A percentile compares a stretch with the other conserved stretches of the same genome.
Evolutionary conservation across 495 filamentous ascomycete species (phyloP).

Genomic region (Rhypophila decipiens): DNA sequence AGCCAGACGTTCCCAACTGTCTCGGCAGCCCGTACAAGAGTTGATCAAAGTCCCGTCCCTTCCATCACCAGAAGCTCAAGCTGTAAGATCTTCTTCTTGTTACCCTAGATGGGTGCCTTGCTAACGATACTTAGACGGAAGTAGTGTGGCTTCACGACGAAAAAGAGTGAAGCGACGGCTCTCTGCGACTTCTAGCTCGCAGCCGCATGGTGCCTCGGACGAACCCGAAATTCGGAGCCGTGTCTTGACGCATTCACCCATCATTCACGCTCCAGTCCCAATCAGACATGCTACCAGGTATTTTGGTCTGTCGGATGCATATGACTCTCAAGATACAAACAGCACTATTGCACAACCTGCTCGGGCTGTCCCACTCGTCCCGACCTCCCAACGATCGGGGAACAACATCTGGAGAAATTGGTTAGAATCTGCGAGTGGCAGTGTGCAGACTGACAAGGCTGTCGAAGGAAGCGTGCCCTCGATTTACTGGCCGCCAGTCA

Average conservation of each 20-base stretch:
- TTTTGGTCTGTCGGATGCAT: not conserved
- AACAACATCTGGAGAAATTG: slow-evolving; percentile 17
- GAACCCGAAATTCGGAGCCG: not conserved
- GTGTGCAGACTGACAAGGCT: slow-evolving; percentile 3
- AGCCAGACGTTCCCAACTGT: not conserved
- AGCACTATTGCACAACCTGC: slow-evolving; percentile 21
- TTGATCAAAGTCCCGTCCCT: not conserved
- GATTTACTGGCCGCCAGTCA: slow-evolving; percentile 5
- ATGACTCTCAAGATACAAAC: slow-evolving; percentile 14
- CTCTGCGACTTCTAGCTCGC: not conserved
- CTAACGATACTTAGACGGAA: too few species aligned
- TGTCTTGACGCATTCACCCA: not conserved
- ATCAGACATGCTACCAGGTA: slow-evolving; percentile 5
- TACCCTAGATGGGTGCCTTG: too few species aligned
- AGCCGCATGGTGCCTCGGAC: not conserved
- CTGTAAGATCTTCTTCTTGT: not conserved
- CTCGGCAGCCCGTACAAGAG: not conserved
- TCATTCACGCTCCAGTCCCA: slow-evolving; percentile 12
- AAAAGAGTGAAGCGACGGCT: not conserved
- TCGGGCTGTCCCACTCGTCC: slow-evolving; percentile 6
- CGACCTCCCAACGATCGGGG: slow-evolving; percentile 13
- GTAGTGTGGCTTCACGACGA: too few species aligned
- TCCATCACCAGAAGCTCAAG: not conserved
- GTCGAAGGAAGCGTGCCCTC: slow-evolving; percentile 11
- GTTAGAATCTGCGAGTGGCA: slow-evolving; percentile 11